Evolutionary conservation across 345 rosid species (phyloP).

Genomic region (Trapa incisa): DNA sequence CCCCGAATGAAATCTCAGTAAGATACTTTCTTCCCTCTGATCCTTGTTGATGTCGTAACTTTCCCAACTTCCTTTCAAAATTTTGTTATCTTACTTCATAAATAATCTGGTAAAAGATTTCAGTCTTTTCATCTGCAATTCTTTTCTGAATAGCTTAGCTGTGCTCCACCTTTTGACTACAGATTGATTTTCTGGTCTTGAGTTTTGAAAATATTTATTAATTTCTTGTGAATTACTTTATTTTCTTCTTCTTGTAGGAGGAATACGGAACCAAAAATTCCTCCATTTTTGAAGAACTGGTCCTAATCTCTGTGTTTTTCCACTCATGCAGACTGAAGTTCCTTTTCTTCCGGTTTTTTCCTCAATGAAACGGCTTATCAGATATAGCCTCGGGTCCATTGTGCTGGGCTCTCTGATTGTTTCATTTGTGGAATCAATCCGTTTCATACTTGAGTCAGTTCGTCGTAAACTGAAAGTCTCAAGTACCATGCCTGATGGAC

Average conservation of each 20-base stretch:
- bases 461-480: conserved; percentile 63
- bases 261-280: background rate
- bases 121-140: too few species aligned
- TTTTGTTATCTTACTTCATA: background rate
- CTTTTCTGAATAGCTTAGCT: too few species aligned
- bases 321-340: conserved; percentile 60
- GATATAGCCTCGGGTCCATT: conserved; percentile 83
- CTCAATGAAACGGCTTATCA: conserved; percentile 80
- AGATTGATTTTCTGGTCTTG: too few species aligned
- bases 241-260: too few species aligned
- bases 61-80: too few species aligned
- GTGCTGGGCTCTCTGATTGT: conserved; percentile 88
- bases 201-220: too few species aligned
- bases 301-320: conserved; percentile 9
- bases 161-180: too few species aligned
- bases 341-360: conserved; percentile 93
- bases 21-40: conserved; percentile 12
- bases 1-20: conserved; percentile 76
- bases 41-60: background rate
- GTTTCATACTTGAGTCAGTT: conserved; percentile 78
- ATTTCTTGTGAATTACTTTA: too few species aligned
- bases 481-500: conserved; percentile 41
- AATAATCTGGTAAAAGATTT: too few species aligned
- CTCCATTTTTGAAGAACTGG: background rate
- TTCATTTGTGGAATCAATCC: conserved; percentile 81